Evolutionary conservation across 805 yeast species (phyloP), one percentile per base, ranked within the genome.

Genomic region (Candida tammaniensis): DNA sequence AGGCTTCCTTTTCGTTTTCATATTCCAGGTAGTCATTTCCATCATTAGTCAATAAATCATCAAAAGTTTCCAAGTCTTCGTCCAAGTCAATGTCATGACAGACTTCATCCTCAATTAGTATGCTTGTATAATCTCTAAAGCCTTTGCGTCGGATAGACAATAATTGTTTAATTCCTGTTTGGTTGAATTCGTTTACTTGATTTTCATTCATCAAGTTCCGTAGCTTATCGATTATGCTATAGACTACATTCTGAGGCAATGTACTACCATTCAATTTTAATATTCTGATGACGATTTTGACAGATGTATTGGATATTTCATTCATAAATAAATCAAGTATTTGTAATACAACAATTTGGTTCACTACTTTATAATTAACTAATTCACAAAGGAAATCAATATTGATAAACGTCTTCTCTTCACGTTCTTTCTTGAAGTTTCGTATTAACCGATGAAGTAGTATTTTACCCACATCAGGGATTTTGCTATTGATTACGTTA

Each of bases 381-480:
- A 88, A 59, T 27, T 78, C 80, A 3, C 82, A 77, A 11, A 87
- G 31, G 42, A 87, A 78, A 5, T 73, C 56, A 5, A 65, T 50
- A 31, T 82, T 73, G 4, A 53, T 43, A 0, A 49, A 42, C 46
- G 78, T 71, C 38, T 72, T 68, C 15, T 63, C 50, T 44, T 65
- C 61, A 54, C 64, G 80, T 0, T 71, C 70, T 42, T 69, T 66
- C 28, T 80, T 70, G 56, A 86, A 85, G 37, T 70, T 78, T 3
- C 78, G 47, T 1, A 82, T 61, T 17, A 81, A 55, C 40, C 93
- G 64, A 7, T 68, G 49, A 0, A 70, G 52, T 20, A 84, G 42
- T 4, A 81, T 52, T 36, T 72, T 72, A 2, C 95, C 95, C 12
- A 86, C 58, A 22, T 73, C 73, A 0, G 94, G 93, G 3, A 85